Conservation (phyloP, 768 basidiomycete species). For the Nevesoporus exiguus region DNA sequence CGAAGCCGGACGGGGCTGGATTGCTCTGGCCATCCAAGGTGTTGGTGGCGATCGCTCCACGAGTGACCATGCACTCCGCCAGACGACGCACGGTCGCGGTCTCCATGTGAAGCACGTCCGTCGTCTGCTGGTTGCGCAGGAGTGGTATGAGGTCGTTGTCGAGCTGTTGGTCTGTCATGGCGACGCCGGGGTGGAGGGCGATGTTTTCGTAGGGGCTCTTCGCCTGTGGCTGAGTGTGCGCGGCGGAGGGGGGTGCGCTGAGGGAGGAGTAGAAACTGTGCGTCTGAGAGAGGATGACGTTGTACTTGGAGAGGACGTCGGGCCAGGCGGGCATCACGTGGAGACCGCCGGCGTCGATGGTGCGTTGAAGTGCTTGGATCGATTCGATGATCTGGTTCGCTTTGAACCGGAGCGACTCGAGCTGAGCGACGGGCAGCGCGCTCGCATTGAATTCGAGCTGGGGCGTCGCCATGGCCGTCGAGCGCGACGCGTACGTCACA, state of each 20-base stretch:
- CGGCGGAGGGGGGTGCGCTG: slow-evolving; percentile 31
- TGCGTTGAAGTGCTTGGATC: slow-evolving; percentile 59
- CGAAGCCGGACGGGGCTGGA: slow-evolving; percentile 26
- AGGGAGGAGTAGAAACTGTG: slow-evolving; percentile 71
- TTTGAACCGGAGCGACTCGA: slow-evolving; percentile 76
- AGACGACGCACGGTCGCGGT: slow-evolving; percentile 69
- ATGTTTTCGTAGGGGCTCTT: slow-evolving; percentile 55
- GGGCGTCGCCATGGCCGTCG: slow-evolving; percentile 1
- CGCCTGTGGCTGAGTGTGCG: no score
- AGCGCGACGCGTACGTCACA: slow-evolving; percentile 4
- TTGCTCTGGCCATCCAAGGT: slow-evolving; percentile 42
- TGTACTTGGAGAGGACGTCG: slow-evolving; percentile 84
- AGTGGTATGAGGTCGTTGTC: slow-evolving; percentile 73
- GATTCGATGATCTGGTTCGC: slow-evolving; percentile 78
- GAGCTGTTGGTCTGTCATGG: slow-evolving; percentile 61
- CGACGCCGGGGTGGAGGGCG: slow-evolving; percentile 58
- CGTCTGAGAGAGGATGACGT: slow-evolving; percentile 76
- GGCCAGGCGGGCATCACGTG: slow-evolving; percentile 79
- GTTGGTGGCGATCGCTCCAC: slow-evolving; percentile 43
- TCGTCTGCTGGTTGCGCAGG: slow-evolving; percentile 76
- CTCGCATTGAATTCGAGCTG: not conserved
- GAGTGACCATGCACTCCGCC: slow-evolving; percentile 61
- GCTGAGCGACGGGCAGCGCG: slow-evolving; percentile 58
- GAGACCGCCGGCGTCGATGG: slow-evolving; percentile 55
- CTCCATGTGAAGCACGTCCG: slow-evolving; percentile 68